These are phyloP conservation scores for Erodium maritimum DNA, from an alignment of 345 rosid genomes.

Conservation along the genomic window DNA sequence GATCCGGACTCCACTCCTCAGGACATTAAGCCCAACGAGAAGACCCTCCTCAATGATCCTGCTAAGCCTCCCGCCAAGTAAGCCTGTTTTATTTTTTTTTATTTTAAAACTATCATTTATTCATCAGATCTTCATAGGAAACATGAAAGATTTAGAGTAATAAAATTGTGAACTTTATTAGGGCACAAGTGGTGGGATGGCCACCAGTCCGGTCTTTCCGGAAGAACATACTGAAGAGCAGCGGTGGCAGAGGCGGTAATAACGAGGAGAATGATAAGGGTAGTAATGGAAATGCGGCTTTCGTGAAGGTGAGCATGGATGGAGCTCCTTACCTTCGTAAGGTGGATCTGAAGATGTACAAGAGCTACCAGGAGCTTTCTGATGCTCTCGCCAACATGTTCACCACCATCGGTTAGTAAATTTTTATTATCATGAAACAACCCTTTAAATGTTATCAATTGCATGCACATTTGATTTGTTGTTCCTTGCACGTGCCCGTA, in stretches of 20 bases:
- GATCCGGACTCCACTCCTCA: neutral
- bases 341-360: slow-evolving; percentile 69
- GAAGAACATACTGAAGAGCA: slow-evolving; percentile 56
- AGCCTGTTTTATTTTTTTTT: neutral
- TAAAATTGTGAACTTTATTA: slow-evolving; percentile 10
- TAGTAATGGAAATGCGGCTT: slow-evolving; percentile 17
- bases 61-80: slow-evolving; percentile 73
- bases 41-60: slow-evolving; percentile 36
- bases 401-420: slow-evolving; percentile 43
- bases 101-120: too few species aligned
- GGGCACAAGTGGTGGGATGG: slow-evolving; percentile 97
- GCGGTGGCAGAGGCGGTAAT: slow-evolving; percentile 5
- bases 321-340: slow-evolving; percentile 94
- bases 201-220: slow-evolving; percentile 85
- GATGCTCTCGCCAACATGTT: slow-evolving; percentile 63
- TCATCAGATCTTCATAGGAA: neutral
- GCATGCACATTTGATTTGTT: too few species aligned
- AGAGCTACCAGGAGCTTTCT: slow-evolving; percentile 56
- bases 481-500: too few species aligned
- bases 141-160: neutral
- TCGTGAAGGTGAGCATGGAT: slow-evolving; percentile 87
- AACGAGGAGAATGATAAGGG: slow-evolving; percentile 16
- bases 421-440: neutral
- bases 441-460: too few species aligned
- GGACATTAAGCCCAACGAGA: slow-evolving; percentile 9